Evolutionary conservation across 495 filamentous ascomycete genomes (phyloP).

Genomic region (Delitschia confertaspora): DNA sequence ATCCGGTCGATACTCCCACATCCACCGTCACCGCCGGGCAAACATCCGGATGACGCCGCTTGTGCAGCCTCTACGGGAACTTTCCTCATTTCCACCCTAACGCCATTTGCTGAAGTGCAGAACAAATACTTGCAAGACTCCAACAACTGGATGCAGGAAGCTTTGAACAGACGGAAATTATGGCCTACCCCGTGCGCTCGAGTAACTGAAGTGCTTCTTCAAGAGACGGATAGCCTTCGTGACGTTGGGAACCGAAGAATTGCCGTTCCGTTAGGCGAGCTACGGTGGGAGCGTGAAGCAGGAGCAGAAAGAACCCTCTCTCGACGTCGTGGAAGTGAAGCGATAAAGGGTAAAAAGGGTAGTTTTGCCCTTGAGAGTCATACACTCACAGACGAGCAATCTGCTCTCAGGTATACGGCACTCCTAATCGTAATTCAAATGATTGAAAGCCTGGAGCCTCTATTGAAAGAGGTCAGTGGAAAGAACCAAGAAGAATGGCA

Average conservation of each 20-base stretch:
- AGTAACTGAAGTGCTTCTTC: conserved; percentile 66
- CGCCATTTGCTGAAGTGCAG: conserved; percentile 64
- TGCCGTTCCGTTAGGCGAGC: conserved; percentile 76
- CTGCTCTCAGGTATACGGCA: conserved; percentile 66
- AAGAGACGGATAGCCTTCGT: conserved; percentile 63
- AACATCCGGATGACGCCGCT: conserved; percentile 50
- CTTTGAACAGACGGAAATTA: conserved; percentile 61
- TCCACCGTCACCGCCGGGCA: conserved; percentile 50
- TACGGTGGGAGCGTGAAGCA: conserved; percentile 81
- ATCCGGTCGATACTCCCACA: conserved; percentile 70
- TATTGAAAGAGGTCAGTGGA: conserved; percentile 70
- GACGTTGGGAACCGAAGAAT: conserved; percentile 65
- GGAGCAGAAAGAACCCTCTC: conserved; percentile 36
- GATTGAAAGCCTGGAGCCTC: conserved; percentile 79
- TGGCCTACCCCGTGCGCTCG: conserved; percentile 71
- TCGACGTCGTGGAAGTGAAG: conserved; percentile 23
- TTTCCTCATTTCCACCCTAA: conserved; percentile 75
- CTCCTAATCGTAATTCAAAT: conserved; percentile 74
- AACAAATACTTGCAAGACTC: conserved; percentile 78
- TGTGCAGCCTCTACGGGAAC: conserved; percentile 59
- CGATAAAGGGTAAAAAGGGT: conserved; percentile 32
- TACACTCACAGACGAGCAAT: conserved; percentile 60
- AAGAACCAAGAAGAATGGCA: conserved; percentile 92
- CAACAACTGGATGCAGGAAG: conserved; percentile 72
- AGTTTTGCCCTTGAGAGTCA: conserved; percentile 5